Conservation (phyloP, 2,329 filamentous ascomycete genomes). For the Botryotinia convoluta region DNA sequence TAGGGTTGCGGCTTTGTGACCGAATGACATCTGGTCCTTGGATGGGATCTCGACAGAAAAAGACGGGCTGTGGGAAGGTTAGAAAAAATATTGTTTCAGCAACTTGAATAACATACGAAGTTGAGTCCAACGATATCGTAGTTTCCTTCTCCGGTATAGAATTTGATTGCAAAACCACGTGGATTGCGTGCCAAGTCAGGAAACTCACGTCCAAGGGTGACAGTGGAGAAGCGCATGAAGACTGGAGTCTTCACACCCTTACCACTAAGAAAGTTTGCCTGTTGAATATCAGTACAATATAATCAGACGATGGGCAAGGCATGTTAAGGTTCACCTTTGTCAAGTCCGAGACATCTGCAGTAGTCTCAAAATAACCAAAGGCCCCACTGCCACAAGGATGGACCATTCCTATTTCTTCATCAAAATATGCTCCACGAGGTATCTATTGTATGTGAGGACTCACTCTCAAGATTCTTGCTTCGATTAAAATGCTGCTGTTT, state of each 20-base stretch:
- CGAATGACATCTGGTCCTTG: slow-evolving; percentile 73
- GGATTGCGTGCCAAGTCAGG: slow-evolving; percentile 46
- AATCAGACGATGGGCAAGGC: background rate
- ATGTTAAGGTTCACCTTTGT: slow-evolving; percentile 37
- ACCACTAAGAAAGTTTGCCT: slow-evolving; percentile 47
- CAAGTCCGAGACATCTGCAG: slow-evolving; percentile 36
- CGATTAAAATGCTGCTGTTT: slow-evolving; percentile 20
- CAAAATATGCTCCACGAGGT: background rate
- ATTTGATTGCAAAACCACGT: slow-evolving; percentile 49
- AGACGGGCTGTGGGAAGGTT: slow-evolving; percentile 49
- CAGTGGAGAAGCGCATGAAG: slow-evolving; percentile 55
- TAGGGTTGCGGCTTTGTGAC: slow-evolving; percentile 67
- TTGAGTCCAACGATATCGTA: slow-evolving; percentile 37
- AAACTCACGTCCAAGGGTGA: slow-evolving; percentile 45
- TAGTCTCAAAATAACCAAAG: slow-evolving; percentile 26
- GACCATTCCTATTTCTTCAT: slow-evolving; percentile 46
- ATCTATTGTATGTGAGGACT: background rate
- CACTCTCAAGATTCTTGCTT: slow-evolving; percentile 11
- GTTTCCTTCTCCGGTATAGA: slow-evolving; percentile 51
- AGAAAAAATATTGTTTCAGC: background rate
- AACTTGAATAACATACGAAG: background rate
- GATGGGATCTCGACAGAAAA: slow-evolving; percentile 68
- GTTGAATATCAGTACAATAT: background rate
- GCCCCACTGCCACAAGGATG: slow-evolving; percentile 53
- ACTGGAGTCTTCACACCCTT: slow-evolving; percentile 66